A percentile compares a stretch with the other conserved stretches of the same genome.
Evolutionary conservation across 257 asterid species (phyloP).

Genomic region (Primulina tabacum): DNA sequence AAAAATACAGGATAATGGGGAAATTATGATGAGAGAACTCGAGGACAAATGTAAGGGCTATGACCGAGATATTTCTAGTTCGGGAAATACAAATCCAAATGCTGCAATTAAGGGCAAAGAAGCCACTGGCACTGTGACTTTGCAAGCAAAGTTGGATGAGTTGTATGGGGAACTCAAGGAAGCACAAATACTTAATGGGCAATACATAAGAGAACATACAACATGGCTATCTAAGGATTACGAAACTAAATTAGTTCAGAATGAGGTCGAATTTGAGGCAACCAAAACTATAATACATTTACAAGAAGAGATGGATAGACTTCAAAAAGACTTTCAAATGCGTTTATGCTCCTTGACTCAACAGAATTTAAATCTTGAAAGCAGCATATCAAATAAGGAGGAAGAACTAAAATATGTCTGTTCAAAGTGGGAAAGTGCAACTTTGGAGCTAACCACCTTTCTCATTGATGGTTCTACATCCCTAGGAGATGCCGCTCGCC

Average conservation of each 20-base stretch:
- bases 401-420: conserved; percentile 47
- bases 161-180: conserved; percentile 50
- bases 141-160: conserved; percentile 55
- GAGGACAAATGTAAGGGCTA: conserved; percentile 19
- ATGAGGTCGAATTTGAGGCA: conserved; percentile 72
- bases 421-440: conserved; percentile 85
- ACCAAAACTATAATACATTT: conserved; percentile 55
- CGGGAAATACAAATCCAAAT: conserved; percentile 26
- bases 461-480: conserved; percentile 78
- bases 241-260: conserved; percentile 48
- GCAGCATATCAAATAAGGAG: conserved; percentile 57
- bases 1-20: conserved; percentile 31
- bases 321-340: conserved; percentile 55
- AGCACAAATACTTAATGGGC: conserved; percentile 38
- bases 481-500: conserved; percentile 63
- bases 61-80: conserved; percentile 14
- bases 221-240: conserved; percentile 35
- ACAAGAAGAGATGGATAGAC: conserved; percentile 66
- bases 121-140: conserved; percentile 23
- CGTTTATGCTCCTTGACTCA: conserved; percentile 54
- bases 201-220: conserved; percentile 44
- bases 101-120: conserved; percentile 31
- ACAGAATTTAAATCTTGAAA: conserved; percentile 55
- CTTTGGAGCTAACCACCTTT: conserved; percentile 72
- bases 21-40: conserved; percentile 22